These are phyloP conservation scores for Aspergillus steynii DNA, from an alignment of 495 filamentous ascomycete species.

Conservation along the genomic window DNA sequence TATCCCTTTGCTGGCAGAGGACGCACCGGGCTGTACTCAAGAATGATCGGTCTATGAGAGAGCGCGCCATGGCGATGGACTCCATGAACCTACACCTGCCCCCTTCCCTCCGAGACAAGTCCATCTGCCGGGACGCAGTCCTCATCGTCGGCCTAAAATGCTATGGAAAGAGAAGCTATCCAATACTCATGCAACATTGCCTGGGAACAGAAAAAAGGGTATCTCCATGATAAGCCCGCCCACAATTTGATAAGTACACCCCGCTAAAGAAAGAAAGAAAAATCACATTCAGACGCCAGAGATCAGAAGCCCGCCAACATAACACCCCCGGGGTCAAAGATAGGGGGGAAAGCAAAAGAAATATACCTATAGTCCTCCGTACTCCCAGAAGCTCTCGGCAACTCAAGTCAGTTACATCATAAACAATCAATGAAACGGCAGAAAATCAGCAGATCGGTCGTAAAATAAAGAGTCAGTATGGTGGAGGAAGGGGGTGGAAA, in stretches of 20 bases:
- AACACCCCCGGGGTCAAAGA: neutral
- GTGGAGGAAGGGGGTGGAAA: neutral
- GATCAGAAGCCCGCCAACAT: neutral
- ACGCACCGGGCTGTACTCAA: neutral
- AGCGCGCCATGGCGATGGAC: neutral
- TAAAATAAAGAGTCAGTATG: neutral
- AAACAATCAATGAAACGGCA: neutral
- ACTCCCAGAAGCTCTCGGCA: neutral
- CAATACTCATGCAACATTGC: neutral
- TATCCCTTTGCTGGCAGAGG: neutral
- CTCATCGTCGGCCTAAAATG: neutral
- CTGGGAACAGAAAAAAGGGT: neutral
- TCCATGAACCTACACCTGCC: neutral
- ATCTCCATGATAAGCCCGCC: neutral
- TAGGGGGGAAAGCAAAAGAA: neutral
- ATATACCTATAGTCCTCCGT: neutral
- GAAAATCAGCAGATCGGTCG: neutral
- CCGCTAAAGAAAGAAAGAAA: neutral
- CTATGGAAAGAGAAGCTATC: neutral
- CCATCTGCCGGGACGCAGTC: neutral
- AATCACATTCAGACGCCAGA: neutral
- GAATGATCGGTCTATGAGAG: neutral
- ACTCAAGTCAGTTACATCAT: neutral
- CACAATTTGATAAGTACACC: neutral
- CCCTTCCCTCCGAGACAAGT: neutral